Evolutionary conservation across 2,329 filamentous ascomycete species (phyloP), one percentile per base, ranked within the genome.

Genomic region (Tolypocladium guangdongense): DNA sequence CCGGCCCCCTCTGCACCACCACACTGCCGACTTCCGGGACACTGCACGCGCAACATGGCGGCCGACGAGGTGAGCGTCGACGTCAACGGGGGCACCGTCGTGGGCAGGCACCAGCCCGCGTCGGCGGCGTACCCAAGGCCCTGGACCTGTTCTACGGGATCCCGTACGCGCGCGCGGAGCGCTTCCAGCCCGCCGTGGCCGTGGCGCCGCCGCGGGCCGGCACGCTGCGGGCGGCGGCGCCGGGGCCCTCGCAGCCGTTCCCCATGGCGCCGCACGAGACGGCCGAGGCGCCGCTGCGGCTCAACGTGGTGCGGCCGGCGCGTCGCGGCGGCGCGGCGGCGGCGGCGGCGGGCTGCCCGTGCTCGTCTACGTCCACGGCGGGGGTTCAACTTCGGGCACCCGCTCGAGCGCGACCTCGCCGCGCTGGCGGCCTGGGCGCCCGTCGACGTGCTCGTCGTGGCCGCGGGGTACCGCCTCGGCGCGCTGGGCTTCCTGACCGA

Each of bases 401-500:
- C 78, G 51, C 62, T 70, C 33, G 77, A 78, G 68, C 74, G 84
- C 54, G 77, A 87, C 62, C 79, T 85, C 57, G 76, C 74, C 0
- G 78, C 78, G 37, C 81, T 87, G 67, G 77, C 85, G 16, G 74
- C 77, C 6, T 84, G 78, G 70, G 68, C 75, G 3, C 67, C 68
- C 46, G 32, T 11, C 48, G 76, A 77, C 11, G 68, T 87, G 51
- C 71, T 87, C 43, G 79, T 72, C 36, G 74, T 85, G 50, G 78
- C 74, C 63, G 78, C 84, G 63, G 81, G 79, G 66, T 82, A 87
- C 66, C 76, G 86, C 11, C 74, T 88, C 49, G 82, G 82, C 2
- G 78, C 81, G 6, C 73, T 89, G 62, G 88, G 88, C 0, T 90
- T 92, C 67, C 66, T 88, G 36, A 41, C 69, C 74, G 27, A 74